Percentiles rank a stretch among this genome's conserved stretches.
phyloP scores from a whole-genome alignment of 306 rosid species.

The Cucumis melo region DNA sequence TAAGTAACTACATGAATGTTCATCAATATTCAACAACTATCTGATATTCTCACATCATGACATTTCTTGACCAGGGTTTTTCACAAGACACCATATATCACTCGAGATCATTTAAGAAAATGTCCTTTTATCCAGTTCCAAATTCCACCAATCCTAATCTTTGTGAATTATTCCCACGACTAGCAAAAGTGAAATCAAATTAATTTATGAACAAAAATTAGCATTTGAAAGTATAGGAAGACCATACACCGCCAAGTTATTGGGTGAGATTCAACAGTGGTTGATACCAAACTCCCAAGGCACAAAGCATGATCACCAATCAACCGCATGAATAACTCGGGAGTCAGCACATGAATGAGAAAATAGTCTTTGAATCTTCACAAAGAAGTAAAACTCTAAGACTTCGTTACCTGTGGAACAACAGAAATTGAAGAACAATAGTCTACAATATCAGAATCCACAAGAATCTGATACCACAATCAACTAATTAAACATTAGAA shows the following conservation, averaged over 20 bases:
- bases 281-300: neutral
- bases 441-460: neutral
- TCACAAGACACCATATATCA: neutral
- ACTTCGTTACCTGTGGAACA: neutral
- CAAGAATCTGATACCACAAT: neutral
- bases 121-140: neutral
- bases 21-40: neutral
- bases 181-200: neutral
- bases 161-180: neutral
- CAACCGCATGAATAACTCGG: neutral
- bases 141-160: neutral
- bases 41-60: neutral
- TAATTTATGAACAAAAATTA: slow-evolving; percentile 8
- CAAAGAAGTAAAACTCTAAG: neutral
- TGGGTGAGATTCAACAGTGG: slow-evolving; percentile 8
- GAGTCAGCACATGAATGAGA: neutral
- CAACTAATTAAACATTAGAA: neutral
- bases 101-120: slow-evolving; percentile 1
- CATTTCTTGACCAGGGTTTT: neutral
- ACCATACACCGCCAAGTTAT: neutral
- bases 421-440: neutral
- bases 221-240: slow-evolving; percentile 7
- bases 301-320: neutral
- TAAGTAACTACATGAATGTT: slow-evolving; percentile 3
- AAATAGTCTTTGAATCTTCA: neutral